phyloP scores from a whole-genome alignment of 345 rosid genomes.

The Limnanthes douglasii region DNA sequence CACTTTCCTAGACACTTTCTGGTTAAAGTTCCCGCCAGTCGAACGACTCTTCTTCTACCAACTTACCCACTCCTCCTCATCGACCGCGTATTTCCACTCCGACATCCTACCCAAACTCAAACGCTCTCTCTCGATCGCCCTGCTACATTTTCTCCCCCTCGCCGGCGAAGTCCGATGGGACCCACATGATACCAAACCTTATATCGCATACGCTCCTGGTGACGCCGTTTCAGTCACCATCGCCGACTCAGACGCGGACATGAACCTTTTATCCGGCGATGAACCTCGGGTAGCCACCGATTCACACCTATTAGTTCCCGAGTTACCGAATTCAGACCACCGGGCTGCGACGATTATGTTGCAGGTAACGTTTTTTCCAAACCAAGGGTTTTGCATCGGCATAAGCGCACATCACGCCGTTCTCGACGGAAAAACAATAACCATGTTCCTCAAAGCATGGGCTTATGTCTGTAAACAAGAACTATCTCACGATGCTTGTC shows the following conservation, averaged over 20 bases:
- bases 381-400: conserved; percentile 8
- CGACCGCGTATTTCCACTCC: conserved; percentile 2
- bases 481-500: neutral
- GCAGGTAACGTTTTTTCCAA: conserved; percentile 12
- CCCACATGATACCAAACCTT: neutral
- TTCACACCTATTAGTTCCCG: conserved; percentile 1
- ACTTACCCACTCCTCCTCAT: conserved; percentile 2
- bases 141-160: conserved; percentile 11
- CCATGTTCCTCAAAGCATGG: conserved; percentile 12
- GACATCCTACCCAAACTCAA: conserved; percentile 9
- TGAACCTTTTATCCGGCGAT: neutral
- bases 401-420: conserved; percentile 2
- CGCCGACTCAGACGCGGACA: conserved; percentile 7
- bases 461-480: conserved; percentile 4
- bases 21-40: neutral
- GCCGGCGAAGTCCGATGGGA: conserved; percentile 10
- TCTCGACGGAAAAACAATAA: conserved; percentile 1
- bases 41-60: conserved; percentile 11
- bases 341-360: neutral
- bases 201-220: neutral
- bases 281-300: neutral
- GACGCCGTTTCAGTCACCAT: conserved; percentile 10
- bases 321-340: neutral
- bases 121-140: conserved; percentile 9
- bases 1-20: neutral